phyloP scores from a whole-genome alignment of 192 early-diverging fungal species.

The Ramicandelaber brevisporus region DNA sequence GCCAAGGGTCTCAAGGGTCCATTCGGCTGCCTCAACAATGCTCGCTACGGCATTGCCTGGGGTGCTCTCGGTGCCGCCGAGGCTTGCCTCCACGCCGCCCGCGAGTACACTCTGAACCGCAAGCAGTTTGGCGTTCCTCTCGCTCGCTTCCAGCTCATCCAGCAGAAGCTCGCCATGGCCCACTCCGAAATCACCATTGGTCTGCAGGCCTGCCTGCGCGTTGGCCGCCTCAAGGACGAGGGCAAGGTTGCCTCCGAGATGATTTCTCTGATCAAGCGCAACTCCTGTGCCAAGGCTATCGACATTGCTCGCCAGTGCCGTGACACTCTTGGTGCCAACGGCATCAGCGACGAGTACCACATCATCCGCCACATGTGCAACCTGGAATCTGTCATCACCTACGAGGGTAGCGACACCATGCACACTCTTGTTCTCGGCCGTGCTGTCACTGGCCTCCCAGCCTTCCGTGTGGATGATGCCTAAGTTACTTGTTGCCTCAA shows the following conservation, averaged over 20 bases:
- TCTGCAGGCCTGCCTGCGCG: conserved; percentile 66
- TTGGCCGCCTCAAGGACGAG: conserved; percentile 79
- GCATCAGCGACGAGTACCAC: conserved; percentile 86
- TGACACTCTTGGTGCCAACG: conserved; percentile 91
- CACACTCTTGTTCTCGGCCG: conserved; percentile 82
- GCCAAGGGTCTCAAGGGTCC: conserved; percentile 79
- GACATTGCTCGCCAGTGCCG: conserved; percentile 72
- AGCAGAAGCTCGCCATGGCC: conserved; percentile 89
- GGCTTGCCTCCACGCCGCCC: conserved; percentile 62
- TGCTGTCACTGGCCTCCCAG: conserved; percentile 76
- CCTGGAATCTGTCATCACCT: conserved; percentile 82
- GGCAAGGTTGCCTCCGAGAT: conserved; percentile 71
- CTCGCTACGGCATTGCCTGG: conserved; percentile 91
- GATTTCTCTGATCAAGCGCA: conserved; percentile 90
- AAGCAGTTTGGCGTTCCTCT: conserved; percentile 85
- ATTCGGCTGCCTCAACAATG: conserved; percentile 95
- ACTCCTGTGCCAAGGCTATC: conserved; percentile 81
- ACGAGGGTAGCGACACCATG: conserved; percentile 92
- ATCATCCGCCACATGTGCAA: conserved; percentile 87
- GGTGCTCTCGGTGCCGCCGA: conserved; percentile 90
- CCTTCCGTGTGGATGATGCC: too few species aligned
- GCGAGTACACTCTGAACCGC: conserved; percentile 72
- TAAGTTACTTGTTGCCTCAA: too few species aligned
- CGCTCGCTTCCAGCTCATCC: conserved; percentile 79
- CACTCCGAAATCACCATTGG: conserved; percentile 80